These are phyloP conservation scores for Pseudonitzschia pungens DNA, from an alignment of 108 stramenopile genomes.

Conservation along the genomic window DNA sequence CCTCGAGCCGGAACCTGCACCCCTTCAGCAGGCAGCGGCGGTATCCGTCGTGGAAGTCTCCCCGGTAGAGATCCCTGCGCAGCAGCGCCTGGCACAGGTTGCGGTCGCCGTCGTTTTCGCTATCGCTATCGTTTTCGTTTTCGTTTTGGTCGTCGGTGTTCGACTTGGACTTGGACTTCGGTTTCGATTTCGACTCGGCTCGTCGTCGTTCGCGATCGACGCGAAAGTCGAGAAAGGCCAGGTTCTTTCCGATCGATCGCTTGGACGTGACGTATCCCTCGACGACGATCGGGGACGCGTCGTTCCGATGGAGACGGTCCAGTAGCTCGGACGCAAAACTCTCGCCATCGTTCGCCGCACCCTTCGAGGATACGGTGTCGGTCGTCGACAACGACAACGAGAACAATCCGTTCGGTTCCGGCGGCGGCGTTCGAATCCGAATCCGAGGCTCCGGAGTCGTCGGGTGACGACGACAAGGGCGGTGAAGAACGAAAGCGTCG, in stretches of 20 bases:
- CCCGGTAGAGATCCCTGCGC: slow-evolving; percentile 21
- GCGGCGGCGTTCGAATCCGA: too few relatives aligned
- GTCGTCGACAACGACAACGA: not conserved
- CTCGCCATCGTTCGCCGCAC: not conserved
- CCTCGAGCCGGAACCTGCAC: slow-evolving; percentile 14
- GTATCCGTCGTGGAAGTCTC: slow-evolving; percentile 2
- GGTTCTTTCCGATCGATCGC: slow-evolving; percentile 34
- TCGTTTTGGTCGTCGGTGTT: too few relatives aligned
- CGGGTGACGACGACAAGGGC: not conserved
- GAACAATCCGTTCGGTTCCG: not conserved
- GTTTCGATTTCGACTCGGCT: too few relatives aligned
- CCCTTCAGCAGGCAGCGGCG: slow-evolving; percentile 20
- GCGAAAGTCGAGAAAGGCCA: slow-evolving; percentile 38
- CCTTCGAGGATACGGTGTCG: not conserved
- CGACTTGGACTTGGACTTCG: too few relatives aligned
- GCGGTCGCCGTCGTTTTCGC: not conserved
- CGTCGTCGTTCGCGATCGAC: slow-evolving; percentile 4
- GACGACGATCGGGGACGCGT: slow-evolving; percentile 12
- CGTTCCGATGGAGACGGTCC: slow-evolving; percentile 21
- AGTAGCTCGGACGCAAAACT: slow-evolving; percentile 6
- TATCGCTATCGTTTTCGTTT: too few relatives aligned
- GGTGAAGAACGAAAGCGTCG: not conserved
- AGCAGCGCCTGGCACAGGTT: slow-evolving; percentile 35
- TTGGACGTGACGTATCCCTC: slow-evolving; percentile 35
- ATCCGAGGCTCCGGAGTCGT: not conserved